Conservation (phyloP, 1,284 basidiomycete species). For the Mrakiaceae sp. region DNA sequence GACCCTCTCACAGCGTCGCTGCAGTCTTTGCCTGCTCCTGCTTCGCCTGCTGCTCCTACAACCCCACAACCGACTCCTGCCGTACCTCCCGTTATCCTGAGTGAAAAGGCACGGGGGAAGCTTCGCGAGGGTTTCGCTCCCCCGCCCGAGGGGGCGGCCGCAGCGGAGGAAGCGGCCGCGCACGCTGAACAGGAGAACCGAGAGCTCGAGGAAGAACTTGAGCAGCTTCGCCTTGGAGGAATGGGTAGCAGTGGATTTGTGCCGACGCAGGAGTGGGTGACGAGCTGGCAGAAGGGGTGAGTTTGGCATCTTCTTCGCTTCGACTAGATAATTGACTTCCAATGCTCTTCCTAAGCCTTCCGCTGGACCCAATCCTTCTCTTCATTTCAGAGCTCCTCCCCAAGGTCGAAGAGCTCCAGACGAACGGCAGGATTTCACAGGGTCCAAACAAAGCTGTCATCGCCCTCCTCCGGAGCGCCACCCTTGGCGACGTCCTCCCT, state of each 20-base stretch:
- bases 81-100: conserved; percentile 29
- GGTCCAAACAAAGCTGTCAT: conserved; percentile 41
- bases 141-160: neutral
- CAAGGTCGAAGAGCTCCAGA: conserved; percentile 69
- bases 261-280: conserved; percentile 87
- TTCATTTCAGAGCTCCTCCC: conserved; percentile 74
- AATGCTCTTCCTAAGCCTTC: conserved; percentile 32
- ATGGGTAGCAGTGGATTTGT: conserved; percentile 79
- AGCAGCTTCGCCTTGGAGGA: conserved; percentile 50
- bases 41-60: too few species aligned
- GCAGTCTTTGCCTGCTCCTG: too few species aligned
- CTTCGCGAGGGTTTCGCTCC: conserved; percentile 43
- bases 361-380: conserved; percentile 72
- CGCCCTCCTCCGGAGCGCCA: conserved; percentile 47
- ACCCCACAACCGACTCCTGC: too few species aligned
- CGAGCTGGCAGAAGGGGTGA: conserved; percentile 37
- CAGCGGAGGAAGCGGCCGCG: neutral
- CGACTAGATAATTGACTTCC: neutral
- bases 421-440: conserved; percentile 32
- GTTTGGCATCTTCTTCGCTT: conserved; percentile 16
- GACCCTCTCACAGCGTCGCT: neutral
- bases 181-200: conserved; percentile 31
- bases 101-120: conserved; percentile 80
- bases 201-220: conserved; percentile 44
- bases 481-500: conserved; percentile 64